A percentile compares a stretch with the other conserved stretches of the same genome.
Evolutionary conservation across 306 rosid species (phyloP).

Genomic region (Glycine soja): DNA sequence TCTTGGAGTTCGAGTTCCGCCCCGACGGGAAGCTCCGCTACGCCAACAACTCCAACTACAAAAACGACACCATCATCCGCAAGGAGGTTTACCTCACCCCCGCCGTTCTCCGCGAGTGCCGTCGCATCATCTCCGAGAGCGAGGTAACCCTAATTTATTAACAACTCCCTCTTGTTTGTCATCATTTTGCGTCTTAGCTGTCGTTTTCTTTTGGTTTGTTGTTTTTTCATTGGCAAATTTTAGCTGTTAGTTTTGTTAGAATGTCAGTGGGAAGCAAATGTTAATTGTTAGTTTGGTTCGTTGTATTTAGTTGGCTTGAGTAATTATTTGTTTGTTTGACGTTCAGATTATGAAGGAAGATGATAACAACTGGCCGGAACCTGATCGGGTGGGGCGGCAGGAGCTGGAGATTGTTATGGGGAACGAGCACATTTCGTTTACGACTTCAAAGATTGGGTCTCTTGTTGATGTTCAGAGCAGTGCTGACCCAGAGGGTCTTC

Average conservation of each 20-base stretch:
- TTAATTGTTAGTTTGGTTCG: too few relatives aligned
- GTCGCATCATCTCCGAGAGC: slow-evolving; percentile 86
- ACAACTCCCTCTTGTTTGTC: too few relatives aligned
- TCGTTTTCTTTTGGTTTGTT: background rate
- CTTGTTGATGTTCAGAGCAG: slow-evolving; percentile 97
- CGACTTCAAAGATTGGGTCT: slow-evolving; percentile 96
- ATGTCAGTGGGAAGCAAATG: too few relatives aligned
- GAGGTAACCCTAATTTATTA: slow-evolving; percentile 62
- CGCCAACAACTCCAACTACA: slow-evolving; percentile 98
- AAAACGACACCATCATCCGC: slow-evolving; percentile 97
- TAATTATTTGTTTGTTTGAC: too few relatives aligned
- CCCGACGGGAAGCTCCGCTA: slow-evolving; percentile 95
- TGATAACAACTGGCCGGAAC: slow-evolving; percentile 98
- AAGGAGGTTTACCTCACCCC: slow-evolving; percentile 95
- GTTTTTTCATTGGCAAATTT: too few relatives aligned
- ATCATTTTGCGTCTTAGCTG: background rate
- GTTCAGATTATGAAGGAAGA: slow-evolving; percentile 93
- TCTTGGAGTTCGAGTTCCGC: slow-evolving; percentile 92
- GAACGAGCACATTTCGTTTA: slow-evolving; percentile 94
- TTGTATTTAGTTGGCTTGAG: too few relatives aligned
- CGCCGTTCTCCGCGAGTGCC: slow-evolving; percentile 90
- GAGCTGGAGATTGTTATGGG: slow-evolving; percentile 99
- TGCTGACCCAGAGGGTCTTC: slow-evolving; percentile 99
- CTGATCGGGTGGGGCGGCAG: slow-evolving; percentile 93
- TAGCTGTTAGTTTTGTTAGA: too few relatives aligned